Evolutionary conservation across 345 rosid genomes (phyloP), one percentile per base, ranked within the genome.

Genomic region (Populus simonii): DNA sequence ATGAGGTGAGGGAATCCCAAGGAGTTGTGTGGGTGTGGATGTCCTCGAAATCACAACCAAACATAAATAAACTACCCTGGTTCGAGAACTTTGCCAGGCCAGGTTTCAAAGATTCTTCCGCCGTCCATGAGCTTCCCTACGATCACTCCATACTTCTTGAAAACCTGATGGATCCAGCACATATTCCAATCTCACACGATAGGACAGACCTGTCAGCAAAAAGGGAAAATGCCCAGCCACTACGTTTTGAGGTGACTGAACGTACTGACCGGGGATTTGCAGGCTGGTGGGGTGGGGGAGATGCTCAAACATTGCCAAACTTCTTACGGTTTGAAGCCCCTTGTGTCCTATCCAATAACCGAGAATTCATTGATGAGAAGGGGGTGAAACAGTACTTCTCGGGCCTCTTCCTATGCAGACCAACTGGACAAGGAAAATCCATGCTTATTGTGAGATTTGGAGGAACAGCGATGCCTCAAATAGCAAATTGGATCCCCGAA

Each of bases 1-100:
- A 88, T 1, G 92, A 88, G 83, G 92, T 88, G 72, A 90, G 69
- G 71, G 99, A 95, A 22, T 93, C 98, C 31, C 98, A 94, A 79
- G 98, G 97, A 67, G 97, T 93, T 75, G 87, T 90, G 0, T 92
- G 97, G 99, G 98, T 95, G 2, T 93, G 97, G 98, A 93, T 95
- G 95, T 93, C 98, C 7, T 81, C 7, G 20, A 65, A 6, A 33
- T 5, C 68, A 65, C 68, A 4, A 29, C 20, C 68, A 13, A 15
- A 65, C 8, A 18, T 29, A 27, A 65, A 65, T 7, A 95, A 90
- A 47, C 88, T 93, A 45, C 96, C 99, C 5, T 95, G 99, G 99
- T 93, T 95, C 47, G 93, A 92, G 87, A 87, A 92, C 80, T 91
- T 92, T 18, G 89, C 89, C 1, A 77, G 97, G 82, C 98, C 96